Evolutionary conservation across 441 rosid genomes (phyloP), one percentile per base, ranked within the genome.

Genomic region (Corymbia calophylla): DNA sequence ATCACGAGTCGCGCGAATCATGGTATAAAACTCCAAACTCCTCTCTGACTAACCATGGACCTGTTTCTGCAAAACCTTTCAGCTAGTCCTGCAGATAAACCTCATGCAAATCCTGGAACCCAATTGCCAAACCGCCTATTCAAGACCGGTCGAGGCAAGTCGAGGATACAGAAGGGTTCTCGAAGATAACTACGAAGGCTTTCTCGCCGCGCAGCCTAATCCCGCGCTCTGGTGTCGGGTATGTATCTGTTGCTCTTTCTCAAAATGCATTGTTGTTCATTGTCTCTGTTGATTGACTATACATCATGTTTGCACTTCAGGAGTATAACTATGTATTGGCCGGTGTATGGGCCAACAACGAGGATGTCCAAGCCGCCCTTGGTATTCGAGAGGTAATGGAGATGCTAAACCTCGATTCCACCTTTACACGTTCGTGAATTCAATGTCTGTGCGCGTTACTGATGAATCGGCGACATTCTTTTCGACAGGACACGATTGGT

Each of bases 311-410:
- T 27, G 49, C 51, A 8, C 58, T 68, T 60, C 66, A 92, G 93
- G 93, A 92, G 25, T 92, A 92, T 86, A 89, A 92, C 51, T 92
- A 90, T 86, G 93, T 92, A 44, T 90, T 90, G 27, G 27, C 90
- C 12, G 90, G 87, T 23, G 84, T 92, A 44, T 92, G 93, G 93
- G 89, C 91, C 29, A 92, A 92, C 89, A 48, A 89, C 3, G 47
- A 51, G 32, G 87, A 32, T 21, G 93, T 92, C 56, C 87, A 87
- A 87, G 91, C 88, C 2, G 92, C 93, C 73, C 89, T 92, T 4
- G 82, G 91, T 44, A 39, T 92, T 53, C 88, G 93, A 80, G 56
- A 89, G 87, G 92, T 91, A 89, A 89, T 31, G 53, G 53, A 8
- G 35, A 80, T 25, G 49, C 82, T 35, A 18, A 16, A 21, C 55